Evolutionary conservation across 305 asterid species (phyloP), one percentile per base, ranked within the genome.

Genomic region (Solanum hybrid): DNA sequence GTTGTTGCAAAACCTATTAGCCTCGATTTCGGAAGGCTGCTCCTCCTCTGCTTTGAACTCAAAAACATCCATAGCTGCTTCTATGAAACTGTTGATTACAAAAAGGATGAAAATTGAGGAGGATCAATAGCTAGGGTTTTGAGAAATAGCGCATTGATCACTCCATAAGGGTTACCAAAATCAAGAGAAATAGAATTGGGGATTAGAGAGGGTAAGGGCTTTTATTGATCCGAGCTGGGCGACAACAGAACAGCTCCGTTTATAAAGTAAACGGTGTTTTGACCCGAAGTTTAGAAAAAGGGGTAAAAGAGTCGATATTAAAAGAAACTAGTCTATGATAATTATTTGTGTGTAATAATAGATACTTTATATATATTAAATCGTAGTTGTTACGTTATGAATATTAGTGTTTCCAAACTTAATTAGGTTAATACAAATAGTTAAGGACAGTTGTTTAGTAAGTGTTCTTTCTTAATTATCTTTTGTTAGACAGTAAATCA

Each of bases 11-110:
- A 84, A 84, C 87, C 75, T 84, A 51, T 31, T 84, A 31, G 75
- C 87, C 10, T 51, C 87, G 87, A 31, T 51, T 29, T 84, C 87
- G 2, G 87, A 10, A 51, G 72, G 72, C 38, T 27, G 37, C 38
- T 29, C 72, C 5, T 84, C 87, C 75, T 84, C 87, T 17, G 16
- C 31, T 84, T 84, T 84, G 75, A 84, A 84, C 87, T 84, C 87
- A 51, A 84, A 84, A 10, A 84, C 87, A 60, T 84, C 87, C 42
- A 78, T 78, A 36, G 85, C 31, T 78, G 56, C 20, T 78, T 78
- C 31, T 22, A 22, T 11, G 24, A 38, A 32, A 56, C 16, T 51
- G 20, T 51, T 51, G 40, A 84, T 84, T 46, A 8, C 24, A 56
- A 56, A 77, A 32, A 35, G 1, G 85, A 38, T 35, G 7, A 79